Evolutionary conservation across 345 rosid genomes (phyloP).

Genomic region (Jatropha curcas): DNA sequence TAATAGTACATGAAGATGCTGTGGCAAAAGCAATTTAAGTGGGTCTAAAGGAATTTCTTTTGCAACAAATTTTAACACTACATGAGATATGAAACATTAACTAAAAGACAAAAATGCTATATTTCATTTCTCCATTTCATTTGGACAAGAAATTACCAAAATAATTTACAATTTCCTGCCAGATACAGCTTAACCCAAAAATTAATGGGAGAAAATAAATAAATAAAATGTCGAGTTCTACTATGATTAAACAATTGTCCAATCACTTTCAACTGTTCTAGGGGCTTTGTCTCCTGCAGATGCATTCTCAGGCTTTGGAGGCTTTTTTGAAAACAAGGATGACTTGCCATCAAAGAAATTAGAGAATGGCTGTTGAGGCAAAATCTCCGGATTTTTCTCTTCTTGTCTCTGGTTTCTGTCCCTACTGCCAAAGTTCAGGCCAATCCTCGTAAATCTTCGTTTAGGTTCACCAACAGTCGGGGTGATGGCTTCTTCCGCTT

Average conservation of each 20-base stretch:
- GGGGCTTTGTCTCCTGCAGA: conserved; percentile 25
- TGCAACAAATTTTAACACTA: no score
- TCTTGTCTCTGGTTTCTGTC: conserved; percentile 51
- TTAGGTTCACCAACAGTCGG: conserved; percentile 44
- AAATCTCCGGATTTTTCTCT: conserved; percentile 45
- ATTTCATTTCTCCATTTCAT: conserved; percentile 16
- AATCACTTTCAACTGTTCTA: conserved; percentile 49
- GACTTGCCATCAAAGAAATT: conserved; percentile 84
- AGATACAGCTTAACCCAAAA: conserved; percentile 7
- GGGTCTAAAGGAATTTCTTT: no score
- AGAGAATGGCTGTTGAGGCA: conserved; percentile 61
- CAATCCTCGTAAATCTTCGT: conserved; percentile 63
- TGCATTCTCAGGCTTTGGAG: conserved; percentile 58
- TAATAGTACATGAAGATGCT: no score
- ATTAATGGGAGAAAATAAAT: not conserved
- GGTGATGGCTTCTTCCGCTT: conserved; percentile 39
- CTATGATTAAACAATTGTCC: conserved; percentile 52
- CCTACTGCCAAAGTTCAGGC: conserved; percentile 65
- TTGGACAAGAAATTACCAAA: not conserved
- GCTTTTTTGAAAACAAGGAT: conserved; percentile 68
- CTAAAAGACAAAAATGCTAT: not conserved
- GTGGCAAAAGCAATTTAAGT: no score
- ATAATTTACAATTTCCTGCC: conserved; percentile 28
- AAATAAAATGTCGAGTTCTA: not conserved
- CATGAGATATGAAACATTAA: not conserved